Base-by-base conservation (phyloP, 2,329 filamentous ascomycete genomes). In the Phoma sp. region DNA sequence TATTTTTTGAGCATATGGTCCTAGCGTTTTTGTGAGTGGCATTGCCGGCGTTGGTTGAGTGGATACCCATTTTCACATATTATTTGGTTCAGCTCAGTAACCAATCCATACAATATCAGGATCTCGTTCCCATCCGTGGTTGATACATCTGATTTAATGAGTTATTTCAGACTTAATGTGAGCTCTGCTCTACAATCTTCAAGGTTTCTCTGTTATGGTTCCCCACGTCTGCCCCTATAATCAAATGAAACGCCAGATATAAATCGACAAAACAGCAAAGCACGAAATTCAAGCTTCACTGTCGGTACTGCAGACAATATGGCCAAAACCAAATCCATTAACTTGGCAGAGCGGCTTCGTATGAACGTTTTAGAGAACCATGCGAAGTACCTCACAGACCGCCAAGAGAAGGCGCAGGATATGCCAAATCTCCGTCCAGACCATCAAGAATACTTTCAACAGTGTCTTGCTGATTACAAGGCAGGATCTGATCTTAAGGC, bases 41-140 rank as follows among this genome's bases (percentile, higher is more conserved):
- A 59, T 62, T 59, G 18, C n/a, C 26, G 51, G 45, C 51, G 45
- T 42, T 32, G 43, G 36, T 50, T 51, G 30, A 57, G 39, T 61
- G 53, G 62, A 64, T 64, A 64, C 61, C 63, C 61, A 50, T 42
- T 48, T 9, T 28, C 30, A 40, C 34, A 45, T 47, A 18, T 49
- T 52, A 37, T 36, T 10, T 49, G 34, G 40, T 36, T 28, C 33
- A n/a, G 15, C 18, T 33, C 17, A 29, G 7, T 11, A 11, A 11
- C 21, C 10, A 15, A 15, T 25, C 29, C 18, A 37, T 12, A 32
- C 23, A 49, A 40, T 12, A 9, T 12, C 18, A 15, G 21, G 15
- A n/a, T 7, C 1, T 29, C 14, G 7, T 15, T 29, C n/a, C n/a
- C 18, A 7, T 26, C 30, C 15, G 37, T 37, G 21, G 9, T 38